Evolutionary conservation across 768 basidiomycete genomes (phyloP).

Genomic region (Cytidiella melzeri): DNA sequence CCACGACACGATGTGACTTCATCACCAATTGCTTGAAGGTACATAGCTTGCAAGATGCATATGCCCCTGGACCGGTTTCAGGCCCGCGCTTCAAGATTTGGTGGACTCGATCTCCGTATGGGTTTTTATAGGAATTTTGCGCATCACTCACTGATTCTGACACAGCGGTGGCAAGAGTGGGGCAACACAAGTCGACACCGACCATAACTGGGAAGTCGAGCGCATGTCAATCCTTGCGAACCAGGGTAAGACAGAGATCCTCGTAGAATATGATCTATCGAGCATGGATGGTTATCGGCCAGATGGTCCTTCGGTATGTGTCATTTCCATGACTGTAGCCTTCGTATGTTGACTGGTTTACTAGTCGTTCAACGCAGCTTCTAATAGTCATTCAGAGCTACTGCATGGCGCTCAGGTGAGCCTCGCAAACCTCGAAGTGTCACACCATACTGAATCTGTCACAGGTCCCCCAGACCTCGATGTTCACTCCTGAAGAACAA

Average conservation of each 20-base stretch:
- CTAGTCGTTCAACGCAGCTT: background rate
- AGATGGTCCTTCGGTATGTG: background rate
- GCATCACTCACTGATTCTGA: background rate
- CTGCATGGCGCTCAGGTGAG: background rate
- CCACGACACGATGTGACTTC: background rate
- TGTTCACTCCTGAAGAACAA: background rate
- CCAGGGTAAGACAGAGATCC: background rate
- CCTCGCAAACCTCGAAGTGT: background rate
- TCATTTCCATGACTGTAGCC: no score
- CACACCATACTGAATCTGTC: background rate
- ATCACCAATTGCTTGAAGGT: background rate
- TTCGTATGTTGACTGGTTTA: background rate
- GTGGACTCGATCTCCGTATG: background rate
- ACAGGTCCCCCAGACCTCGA: background rate
- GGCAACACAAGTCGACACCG: background rate
- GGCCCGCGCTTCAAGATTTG: background rate
- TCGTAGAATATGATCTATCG: background rate
- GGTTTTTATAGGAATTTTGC: background rate
- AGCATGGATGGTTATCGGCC: background rate
- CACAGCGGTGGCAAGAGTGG: background rate
- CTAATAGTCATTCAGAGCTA: background rate
- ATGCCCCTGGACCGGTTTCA: background rate
- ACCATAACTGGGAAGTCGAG: background rate
- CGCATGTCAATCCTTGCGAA: background rate
- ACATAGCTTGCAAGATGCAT: background rate